Base-by-base conservation (phyloP, 345 rosid genomes). In the Turnera subulata region DNA sequence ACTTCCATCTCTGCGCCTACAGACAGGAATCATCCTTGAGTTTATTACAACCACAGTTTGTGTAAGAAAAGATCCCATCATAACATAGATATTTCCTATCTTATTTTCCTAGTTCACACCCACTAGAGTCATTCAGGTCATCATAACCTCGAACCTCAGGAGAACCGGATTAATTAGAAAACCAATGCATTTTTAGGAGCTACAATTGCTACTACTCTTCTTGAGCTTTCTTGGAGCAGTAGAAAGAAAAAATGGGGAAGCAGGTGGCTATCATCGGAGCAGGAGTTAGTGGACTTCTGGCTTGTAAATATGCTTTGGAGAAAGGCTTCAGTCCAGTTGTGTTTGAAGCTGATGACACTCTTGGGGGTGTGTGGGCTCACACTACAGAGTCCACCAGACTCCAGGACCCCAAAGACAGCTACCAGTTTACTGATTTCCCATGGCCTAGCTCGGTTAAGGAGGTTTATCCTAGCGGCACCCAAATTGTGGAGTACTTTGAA, bases 231-330 rank as follows among this genome's bases (percentile, higher is more conserved):
- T n/a, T n/a, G n/a, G n/a, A n/a, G n/a, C n/a, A n/a, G n/a, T n/a
- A n/a, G n/a, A n/a, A n/a, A n/a, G n/a, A n/a, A n/a, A 40, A 15
- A 40, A 78, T 71, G 80, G 74, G 70, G 54, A 70, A 43, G 10
- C 39, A 66, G 56, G 53, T 79, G 1, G 78, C 37, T 1, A 76
- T 79, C 18, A 50, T 70, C 3, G 81, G 81, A 56, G 78, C 78
- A 5, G 76, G 81, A 11, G 18, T 59, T 2, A 76, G 84, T 25
- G 84, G 84, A 22, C 78, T 79, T n/a, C 48, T 73, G 2, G 76
- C 84, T 16, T 76, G 75, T 35, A 73, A 76, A 58, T 50, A 71
- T 54, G 11, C 4, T 7, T 45, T 73, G 18, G 47, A 54, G 23
- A 73, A 57, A 19, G 81, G 81, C 13, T 71, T 66, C 38, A 11